phyloP scores from a whole-genome alignment of 2,329 filamentous ascomycete species.

The Pseudogymnoascus sp. region DNA sequence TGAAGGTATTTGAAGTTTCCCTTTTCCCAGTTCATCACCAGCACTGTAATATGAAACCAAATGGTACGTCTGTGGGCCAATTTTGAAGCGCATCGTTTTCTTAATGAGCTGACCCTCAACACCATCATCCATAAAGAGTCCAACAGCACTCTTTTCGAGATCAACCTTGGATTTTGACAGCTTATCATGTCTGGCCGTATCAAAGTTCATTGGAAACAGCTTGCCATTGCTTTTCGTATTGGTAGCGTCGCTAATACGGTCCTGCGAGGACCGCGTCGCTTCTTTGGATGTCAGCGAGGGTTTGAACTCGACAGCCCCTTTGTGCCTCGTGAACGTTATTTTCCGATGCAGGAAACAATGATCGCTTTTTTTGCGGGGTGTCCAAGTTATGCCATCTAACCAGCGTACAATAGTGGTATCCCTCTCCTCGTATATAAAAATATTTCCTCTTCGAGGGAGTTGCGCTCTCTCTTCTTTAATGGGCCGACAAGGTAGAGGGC shows the following conservation, averaged over 20 bases:
- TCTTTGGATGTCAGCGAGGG: background rate
- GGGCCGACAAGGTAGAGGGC: conserved; percentile 72
- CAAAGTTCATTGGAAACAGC: background rate
- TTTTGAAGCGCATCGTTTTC: conserved; percentile 80
- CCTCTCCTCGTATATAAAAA: conserved; percentile 89
- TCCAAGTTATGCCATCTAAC: conserved; percentile 90
- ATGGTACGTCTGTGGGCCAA: conserved; percentile 69
- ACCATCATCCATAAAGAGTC: conserved; percentile 83
- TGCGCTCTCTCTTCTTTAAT: conserved; percentile 73
- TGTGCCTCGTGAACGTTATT: background rate
- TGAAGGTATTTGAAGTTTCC: conserved; percentile 49
- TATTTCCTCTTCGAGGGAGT: conserved; percentile 73
- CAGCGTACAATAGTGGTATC: conserved; percentile 87
- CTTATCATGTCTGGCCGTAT: background rate
- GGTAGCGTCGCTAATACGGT: background rate
- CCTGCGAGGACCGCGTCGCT: background rate
- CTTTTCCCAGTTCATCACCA: conserved; percentile 58
- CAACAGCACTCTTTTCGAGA: conserved; percentile 44
- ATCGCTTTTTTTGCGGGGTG: conserved; percentile 44
- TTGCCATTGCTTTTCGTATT: background rate
- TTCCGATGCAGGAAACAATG: background rate
- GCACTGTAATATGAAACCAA: conserved; percentile 83
- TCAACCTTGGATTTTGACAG: background rate
- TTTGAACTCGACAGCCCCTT: background rate
- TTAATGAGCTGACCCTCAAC: conserved; percentile 76